Evolutionary conservation across 75 land plant genomes (phyloP).

Genomic region (Pinus taeda): DNA sequence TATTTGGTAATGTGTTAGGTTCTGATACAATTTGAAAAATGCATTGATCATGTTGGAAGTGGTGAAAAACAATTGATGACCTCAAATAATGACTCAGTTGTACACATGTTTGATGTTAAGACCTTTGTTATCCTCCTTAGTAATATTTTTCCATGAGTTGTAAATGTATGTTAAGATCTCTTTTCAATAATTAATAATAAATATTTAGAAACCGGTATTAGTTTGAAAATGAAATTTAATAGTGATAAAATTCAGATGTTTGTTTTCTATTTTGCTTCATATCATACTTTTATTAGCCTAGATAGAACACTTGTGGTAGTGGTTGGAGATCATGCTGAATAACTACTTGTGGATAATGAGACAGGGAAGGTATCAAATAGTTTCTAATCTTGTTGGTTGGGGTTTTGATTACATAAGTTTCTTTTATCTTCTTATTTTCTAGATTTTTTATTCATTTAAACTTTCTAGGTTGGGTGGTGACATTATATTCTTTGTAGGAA

Average conservation of each 20-base stretch:
- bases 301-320: conserved; percentile 69
- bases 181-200: no score
- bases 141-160: conserved; percentile 83
- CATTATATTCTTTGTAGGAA: no score
- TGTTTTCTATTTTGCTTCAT: conserved; percentile 9
- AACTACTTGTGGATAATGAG: conserved; percentile 57
- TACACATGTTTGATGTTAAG: conserved; percentile 75
- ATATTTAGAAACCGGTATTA: no score
- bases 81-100: conserved; percentile 92
- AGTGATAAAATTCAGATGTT: no score
- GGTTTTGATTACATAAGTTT: neutral
- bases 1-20: no score
- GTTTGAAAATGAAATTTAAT: no score
- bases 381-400: no score
- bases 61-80: conserved; percentile 81
- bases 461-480: no score
- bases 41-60: conserved; percentile 28
- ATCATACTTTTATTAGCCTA: conserved; percentile 88
- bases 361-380: conserved; percentile 31
- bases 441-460: neutral
- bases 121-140: conserved; percentile 60
- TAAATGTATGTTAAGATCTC: conserved; percentile 60
- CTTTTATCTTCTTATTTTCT: neutral
- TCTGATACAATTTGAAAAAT: no score
- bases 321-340: conserved; percentile 82